Percentiles rank a stretch among this genome's conserved stretches.
Conservation (phyloP, 768 basidiomycete genomes). For the Imleria badia region DNA sequence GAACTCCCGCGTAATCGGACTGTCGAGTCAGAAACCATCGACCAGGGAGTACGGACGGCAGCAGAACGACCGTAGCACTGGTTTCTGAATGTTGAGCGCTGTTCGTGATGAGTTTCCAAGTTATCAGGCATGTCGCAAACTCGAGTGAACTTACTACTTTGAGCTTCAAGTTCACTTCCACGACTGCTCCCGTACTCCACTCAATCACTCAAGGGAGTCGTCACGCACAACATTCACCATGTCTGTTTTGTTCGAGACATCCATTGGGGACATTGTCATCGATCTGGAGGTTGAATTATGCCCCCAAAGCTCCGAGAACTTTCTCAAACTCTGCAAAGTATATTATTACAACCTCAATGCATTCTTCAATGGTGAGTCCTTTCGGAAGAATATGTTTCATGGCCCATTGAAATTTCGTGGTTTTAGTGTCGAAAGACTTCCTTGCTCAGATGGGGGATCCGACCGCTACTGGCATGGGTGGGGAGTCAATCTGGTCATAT, state of each 20-base stretch:
- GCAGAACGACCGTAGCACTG: no score
- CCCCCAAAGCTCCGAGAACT: slow-evolving; percentile 92
- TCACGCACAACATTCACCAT: slow-evolving; percentile 38
- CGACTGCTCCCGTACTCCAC: no score
- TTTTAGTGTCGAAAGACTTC: slow-evolving; percentile 91
- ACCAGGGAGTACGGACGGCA: no score
- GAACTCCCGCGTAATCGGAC: no score
- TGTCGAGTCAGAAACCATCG: no score
- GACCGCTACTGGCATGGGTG: slow-evolving; percentile 90
- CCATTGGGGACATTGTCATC: slow-evolving; percentile 93
- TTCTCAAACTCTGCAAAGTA: slow-evolving; percentile 94
- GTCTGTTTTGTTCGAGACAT: slow-evolving; percentile 98
- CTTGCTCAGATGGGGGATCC: slow-evolving; percentile 97
- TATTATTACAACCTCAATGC: slow-evolving; percentile 97
- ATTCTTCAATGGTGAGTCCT: slow-evolving; percentile 90
- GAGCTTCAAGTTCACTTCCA: no score
- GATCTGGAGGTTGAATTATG: slow-evolving; percentile 91
- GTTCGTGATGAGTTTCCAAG: no score
- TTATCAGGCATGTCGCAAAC: no score
- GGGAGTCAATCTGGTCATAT: slow-evolving; percentile 84
- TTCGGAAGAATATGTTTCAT: neutral
- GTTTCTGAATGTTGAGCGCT: no score
- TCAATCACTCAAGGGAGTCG: no score
- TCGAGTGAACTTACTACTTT: no score
- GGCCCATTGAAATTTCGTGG: neutral